Percentiles rank a stretch among this genome's conserved stretches.
Evolutionary conservation across 306 rosid species (phyloP).

Genomic region (Acacia confusa): DNA sequence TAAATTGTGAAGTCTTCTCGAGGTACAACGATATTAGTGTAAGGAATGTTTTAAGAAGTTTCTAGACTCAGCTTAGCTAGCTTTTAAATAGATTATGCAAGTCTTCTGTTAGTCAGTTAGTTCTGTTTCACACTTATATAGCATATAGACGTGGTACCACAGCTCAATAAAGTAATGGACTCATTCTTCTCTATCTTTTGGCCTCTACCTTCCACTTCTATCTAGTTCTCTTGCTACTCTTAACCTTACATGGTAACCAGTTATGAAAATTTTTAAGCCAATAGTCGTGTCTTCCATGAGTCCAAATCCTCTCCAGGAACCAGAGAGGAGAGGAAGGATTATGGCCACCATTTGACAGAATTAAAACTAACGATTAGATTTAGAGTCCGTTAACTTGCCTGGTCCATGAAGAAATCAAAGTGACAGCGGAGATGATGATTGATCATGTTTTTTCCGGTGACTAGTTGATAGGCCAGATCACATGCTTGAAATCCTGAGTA

Average conservation of each 20-base stretch:
- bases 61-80: not conserved
- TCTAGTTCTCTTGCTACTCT: not conserved
- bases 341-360: not conserved
- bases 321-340: not conserved
- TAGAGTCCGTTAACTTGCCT: slow-evolving; percentile 54
- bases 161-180: not conserved
- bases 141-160: not conserved
- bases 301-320: not conserved
- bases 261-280: not conserved
- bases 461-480: slow-evolving; percentile 52
- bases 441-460: slow-evolving; percentile 47
- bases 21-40: not conserved
- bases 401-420: slow-evolving; percentile 91
- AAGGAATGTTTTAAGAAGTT: not conserved
- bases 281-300: not conserved
- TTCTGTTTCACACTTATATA: not conserved
- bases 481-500: slow-evolving; percentile 73
- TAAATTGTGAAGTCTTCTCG: not conserved
- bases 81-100: not conserved
- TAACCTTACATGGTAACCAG: not conserved
- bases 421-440: slow-evolving; percentile 57
- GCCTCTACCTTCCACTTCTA: not conserved
- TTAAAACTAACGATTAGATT: not conserved
- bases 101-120: not conserved
- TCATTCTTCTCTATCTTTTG: not conserved